Conservation (phyloP, 768 basidiomycete species). For the Leucocoprinus birnbaumii region DNA sequence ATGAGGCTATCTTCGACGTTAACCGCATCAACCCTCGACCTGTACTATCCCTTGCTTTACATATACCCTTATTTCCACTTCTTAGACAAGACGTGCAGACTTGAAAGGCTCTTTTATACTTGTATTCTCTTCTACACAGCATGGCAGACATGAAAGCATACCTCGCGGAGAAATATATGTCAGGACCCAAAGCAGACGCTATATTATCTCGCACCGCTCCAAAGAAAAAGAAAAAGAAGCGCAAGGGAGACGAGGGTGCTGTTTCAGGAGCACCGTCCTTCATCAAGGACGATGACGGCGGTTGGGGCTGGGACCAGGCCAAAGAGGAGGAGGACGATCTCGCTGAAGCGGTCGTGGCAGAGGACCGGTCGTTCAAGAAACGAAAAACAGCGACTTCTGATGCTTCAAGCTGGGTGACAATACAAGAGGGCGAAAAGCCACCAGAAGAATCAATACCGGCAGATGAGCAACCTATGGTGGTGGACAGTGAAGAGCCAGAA, state of each 20-base stretch:
- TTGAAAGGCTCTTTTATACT: background rate
- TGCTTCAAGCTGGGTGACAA: slow-evolving; percentile 63
- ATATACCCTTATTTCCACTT: too few relatives aligned
- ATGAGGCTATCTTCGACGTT: too few relatives aligned
- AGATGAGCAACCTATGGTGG: slow-evolving; percentile 71
- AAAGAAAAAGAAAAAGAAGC: slow-evolving; percentile 80
- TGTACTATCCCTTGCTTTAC: too few relatives aligned
- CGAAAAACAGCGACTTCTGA: slow-evolving; percentile 39
- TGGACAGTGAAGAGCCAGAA: slow-evolving; percentile 32
- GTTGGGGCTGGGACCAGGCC: slow-evolving; percentile 51
- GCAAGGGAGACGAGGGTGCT: slow-evolving; percentile 31
- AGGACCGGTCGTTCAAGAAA: slow-evolving; percentile 80
- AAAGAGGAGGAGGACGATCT: slow-evolving; percentile 55
- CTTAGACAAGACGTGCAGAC: too few relatives aligned
- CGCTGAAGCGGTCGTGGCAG: slow-evolving; percentile 64
- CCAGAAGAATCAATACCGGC: slow-evolving; percentile 50
- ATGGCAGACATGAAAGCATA: slow-evolving; percentile 74
- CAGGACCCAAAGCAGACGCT: slow-evolving; percentile 93
- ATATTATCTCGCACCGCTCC: slow-evolving; percentile 68
- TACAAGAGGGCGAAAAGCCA: slow-evolving; percentile 46
- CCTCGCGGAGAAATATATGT: slow-evolving; percentile 92
- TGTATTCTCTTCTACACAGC: background rate
- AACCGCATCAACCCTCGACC: too few relatives aligned
- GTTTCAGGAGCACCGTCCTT: slow-evolving; percentile 24
- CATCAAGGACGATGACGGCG: slow-evolving; percentile 70